Base-by-base conservation (phyloP, 805 yeast species). In the Teunomyces funiuensis region DNA sequence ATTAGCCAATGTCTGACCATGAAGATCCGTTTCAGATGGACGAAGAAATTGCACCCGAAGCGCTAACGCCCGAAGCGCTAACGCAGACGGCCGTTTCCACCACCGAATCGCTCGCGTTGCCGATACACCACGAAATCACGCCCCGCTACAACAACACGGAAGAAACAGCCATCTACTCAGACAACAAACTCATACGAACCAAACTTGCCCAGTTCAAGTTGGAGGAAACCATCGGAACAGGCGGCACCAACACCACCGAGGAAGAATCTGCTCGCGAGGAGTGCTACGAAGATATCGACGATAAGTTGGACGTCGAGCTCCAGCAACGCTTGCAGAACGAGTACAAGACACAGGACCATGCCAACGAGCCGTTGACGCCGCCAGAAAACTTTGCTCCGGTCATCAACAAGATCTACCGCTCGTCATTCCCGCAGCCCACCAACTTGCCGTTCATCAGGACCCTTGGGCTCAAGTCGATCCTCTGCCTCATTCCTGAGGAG, bases 381-480 rank as follows among this genome's bases (percentile, higher is more conserved):
- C 99, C 99, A 2, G 97, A 93, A 58, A 93, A 93, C 66, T 93
- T 93, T 63, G 79, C 95, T 5, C 80, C 85, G 36, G 96, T 93
- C 2, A 80, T 84, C 40, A 60, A 65, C 40, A 72, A 76, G 36
- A 85, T 93, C 3, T 93, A 88, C 62, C 72, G 99, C 41, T 81
- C 91, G 29, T 85, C 96, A 33, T 91, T 91, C 61, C 99, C 99
- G 2, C 77, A 91, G 38, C 74, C 82, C 2, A 93, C 84, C 56
- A 89, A 89, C 61, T 88, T 91, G 54, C 61, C 71, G 16, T 91
- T 86, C 56, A 63, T 93, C 31, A 61, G 73, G 48, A 73, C 70
- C 36, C 68, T 90, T 40, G 71, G 73, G 34, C 69, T 93, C 40
- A 87, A 83, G 55, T 80, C 91, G 8, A 78, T 93, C 3, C 65